These are phyloP conservation scores for Epichloe sp. DNA, from an alignment of 2,329 filamentous ascomycete species.

Conservation along the genomic window DNA sequence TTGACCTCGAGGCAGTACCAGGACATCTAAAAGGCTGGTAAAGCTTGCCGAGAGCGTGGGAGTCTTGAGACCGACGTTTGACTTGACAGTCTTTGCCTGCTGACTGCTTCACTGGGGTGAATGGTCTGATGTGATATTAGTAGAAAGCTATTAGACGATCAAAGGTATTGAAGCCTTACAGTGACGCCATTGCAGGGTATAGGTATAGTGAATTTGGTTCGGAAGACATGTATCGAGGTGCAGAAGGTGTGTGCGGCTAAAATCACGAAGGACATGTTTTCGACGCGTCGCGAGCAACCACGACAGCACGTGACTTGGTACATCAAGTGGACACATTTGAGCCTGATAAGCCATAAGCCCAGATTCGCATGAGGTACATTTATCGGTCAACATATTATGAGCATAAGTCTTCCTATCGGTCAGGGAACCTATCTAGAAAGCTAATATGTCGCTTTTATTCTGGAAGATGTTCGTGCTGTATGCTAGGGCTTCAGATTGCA, in stretches of 20 bases:
- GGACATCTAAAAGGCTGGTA: conserved; percentile 84
- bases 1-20: conserved; percentile 57
- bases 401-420: too few species aligned
- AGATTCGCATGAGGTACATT: too few species aligned
- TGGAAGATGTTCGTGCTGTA: too few species aligned
- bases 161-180: not conserved
- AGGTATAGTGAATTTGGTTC: not conserved
- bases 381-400: too few species aligned
- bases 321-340: too few species aligned
- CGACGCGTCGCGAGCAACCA: not conserved
- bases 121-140: not conserved
- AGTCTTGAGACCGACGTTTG: conserved; percentile 1
- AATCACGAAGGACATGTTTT: not conserved
- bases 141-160: not conserved
- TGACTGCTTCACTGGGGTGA: not conserved
- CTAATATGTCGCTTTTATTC: too few species aligned
- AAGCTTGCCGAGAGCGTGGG: conserved; percentile 15
- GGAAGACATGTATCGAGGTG: not conserved
- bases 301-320: conserved; percentile 1
- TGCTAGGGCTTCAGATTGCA: too few species aligned
- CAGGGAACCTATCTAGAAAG: too few species aligned
- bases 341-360: too few species aligned
- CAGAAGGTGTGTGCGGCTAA: not conserved
- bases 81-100: not conserved
- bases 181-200: not conserved